A percentile compares a stretch with the other conserved stretches of the same genome.
Conservation (phyloP, 1,284 basidiomycete species). For the Trametes pubescens region DNA sequence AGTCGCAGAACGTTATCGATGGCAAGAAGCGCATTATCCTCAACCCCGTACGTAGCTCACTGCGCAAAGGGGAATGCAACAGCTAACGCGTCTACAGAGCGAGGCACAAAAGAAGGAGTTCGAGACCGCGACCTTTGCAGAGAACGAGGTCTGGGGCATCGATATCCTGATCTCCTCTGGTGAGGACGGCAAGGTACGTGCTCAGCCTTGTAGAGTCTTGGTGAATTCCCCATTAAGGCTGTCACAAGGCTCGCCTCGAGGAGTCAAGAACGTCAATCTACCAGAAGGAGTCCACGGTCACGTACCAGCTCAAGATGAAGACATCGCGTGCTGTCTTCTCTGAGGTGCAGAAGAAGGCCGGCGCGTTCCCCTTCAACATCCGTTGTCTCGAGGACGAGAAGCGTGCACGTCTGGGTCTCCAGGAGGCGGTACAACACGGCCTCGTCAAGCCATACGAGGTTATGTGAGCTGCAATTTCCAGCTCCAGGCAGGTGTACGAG, state of each 20-base stretch:
- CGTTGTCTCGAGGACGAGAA: slow-evolving; percentile 96
- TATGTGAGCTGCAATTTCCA: slow-evolving; percentile 60
- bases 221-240: too few species aligned
- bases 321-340: slow-evolving; percentile 94
- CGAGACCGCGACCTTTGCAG: slow-evolving; percentile 86
- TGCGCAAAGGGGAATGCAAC: neutral
- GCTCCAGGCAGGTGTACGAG: neutral
- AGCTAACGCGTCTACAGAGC: slow-evolving; percentile 41
- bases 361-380: slow-evolving; percentile 97
- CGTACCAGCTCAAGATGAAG: slow-evolving; percentile 98
- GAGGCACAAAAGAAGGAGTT: slow-evolving; percentile 87
- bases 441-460: slow-evolving; percentile 92
- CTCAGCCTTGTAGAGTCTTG: neutral
- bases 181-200: slow-evolving; percentile 85
- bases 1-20: slow-evolving; percentile 93
- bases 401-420: slow-evolving; percentile 92
- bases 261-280: slow-evolving; percentile 93
- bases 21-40: slow-evolving; percentile 96
- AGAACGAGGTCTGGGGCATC: slow-evolving; percentile 96
- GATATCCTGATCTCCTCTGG: slow-evolving; percentile 92
- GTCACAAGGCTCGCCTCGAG: slow-evolving; percentile 78
- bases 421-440: slow-evolving; percentile 95
- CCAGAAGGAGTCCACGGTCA: slow-evolving; percentile 87
- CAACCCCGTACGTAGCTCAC: slow-evolving; percentile 63
- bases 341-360: slow-evolving; percentile 98